phyloP scores from a whole-genome alignment of 345 rosid species.

The Eucalyptus cloeziana region DNA sequence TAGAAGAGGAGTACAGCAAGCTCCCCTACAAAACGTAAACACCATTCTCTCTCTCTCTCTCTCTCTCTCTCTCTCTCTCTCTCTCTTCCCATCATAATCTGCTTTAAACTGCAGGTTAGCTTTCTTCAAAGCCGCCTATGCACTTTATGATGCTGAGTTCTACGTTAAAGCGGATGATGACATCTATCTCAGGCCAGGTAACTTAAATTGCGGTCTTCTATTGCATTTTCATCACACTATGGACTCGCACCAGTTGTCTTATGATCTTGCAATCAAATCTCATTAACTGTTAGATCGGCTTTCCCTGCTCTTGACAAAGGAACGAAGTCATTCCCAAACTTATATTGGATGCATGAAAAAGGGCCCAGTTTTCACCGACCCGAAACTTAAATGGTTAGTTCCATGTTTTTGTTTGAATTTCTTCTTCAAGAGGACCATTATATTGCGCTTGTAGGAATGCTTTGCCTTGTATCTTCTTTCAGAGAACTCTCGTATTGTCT shows the following conservation, averaged over 20 bases:
- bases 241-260: neutral
- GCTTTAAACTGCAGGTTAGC: constrained; percentile 41
- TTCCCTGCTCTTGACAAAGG: constrained; percentile 70
- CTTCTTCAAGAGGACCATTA: neutral
- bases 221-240: neutral
- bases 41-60: neutral
- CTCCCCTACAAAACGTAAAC: constrained; percentile 93
- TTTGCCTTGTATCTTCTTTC: neutral
- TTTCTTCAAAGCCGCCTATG: constrained; percentile 82
- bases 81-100: neutral
- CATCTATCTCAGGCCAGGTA: constrained; percentile 88
- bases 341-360: constrained; percentile 94
- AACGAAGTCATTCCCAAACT: constrained; percentile 67
- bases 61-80: neutral
- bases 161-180: constrained; percentile 97
- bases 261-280: neutral
- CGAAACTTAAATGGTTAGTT: constrained; percentile 76
- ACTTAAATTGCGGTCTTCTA: neutral
- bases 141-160: constrained; percentile 74
- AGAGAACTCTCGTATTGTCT: neutral
- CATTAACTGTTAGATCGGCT: constrained; percentile 44
- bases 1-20: constrained; percentile 93
- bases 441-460: neutral
- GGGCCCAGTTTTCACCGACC: constrained; percentile 84
- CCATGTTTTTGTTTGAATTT: neutral